These are phyloP conservation scores for Lachnellula occidentalis DNA, from an alignment of 2,329 filamentous ascomycete genomes.

Conservation along the genomic window DNA sequence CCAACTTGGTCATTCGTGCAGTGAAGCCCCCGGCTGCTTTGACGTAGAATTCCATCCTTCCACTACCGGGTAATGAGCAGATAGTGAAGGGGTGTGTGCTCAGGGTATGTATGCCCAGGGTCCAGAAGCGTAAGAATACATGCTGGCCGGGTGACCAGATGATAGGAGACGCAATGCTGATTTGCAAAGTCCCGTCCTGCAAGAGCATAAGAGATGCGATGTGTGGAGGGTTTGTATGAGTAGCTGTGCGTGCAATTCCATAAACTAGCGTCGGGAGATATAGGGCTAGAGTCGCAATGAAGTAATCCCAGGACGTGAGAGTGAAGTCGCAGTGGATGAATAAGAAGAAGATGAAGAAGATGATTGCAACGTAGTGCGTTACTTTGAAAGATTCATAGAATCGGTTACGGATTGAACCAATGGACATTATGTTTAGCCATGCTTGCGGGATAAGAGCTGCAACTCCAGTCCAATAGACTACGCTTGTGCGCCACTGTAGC, in stretches of 20 bases:
- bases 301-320: slow-evolving; percentile 76
- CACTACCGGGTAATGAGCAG: slow-evolving; percentile 53
- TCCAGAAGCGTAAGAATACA: slow-evolving; percentile 83
- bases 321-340: slow-evolving; percentile 96
- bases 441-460: slow-evolving; percentile 75
- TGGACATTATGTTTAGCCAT: slow-evolving; percentile 79
- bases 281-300: slow-evolving; percentile 72
- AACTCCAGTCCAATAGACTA: slow-evolving; percentile 78
- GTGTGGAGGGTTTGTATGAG: slow-evolving; percentile 75
- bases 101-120: slow-evolving; percentile 63
- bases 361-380: slow-evolving; percentile 72
- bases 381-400: slow-evolving; percentile 76
- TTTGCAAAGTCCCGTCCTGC: slow-evolving; percentile 84
- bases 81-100: slow-evolving; percentile 92
- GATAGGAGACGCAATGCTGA: slow-evolving; percentile 85
- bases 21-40: slow-evolving; percentile 7
- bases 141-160: slow-evolving; percentile 89
- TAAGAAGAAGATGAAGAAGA: slow-evolving; percentile 73
- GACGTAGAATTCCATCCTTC: slow-evolving; percentile 11
- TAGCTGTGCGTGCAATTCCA: slow-evolving; percentile 67
- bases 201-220: slow-evolving; percentile 77
- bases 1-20: background rate
- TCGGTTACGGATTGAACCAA: slow-evolving; percentile 57
- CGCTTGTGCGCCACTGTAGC: slow-evolving; percentile 55
- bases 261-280: slow-evolving; percentile 55